These are phyloP conservation scores for Psophocarpus tetragonolobus DNA, from an alignment of 306 rosid genomes.

Conservation along the genomic window DNA sequence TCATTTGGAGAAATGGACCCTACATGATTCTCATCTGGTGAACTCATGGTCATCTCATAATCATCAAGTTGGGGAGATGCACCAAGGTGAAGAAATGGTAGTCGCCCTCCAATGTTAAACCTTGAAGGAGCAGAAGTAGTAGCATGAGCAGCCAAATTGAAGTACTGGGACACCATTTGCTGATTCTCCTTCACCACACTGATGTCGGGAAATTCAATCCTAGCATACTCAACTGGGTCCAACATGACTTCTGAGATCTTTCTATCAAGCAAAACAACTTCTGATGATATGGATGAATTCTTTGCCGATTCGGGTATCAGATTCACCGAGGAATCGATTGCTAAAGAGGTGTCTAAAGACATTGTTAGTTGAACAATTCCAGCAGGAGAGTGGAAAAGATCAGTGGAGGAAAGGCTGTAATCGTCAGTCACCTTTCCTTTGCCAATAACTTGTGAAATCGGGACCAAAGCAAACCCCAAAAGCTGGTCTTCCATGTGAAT, in stretches of 20 bases:
- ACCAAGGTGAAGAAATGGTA: conserved; percentile 82
- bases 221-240: conserved; percentile 70
- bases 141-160: conserved; percentile 42
- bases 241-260: conserved; percentile 56
- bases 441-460: conserved; percentile 57
- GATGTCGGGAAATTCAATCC: conserved; percentile 83
- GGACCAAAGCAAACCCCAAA: conserved; percentile 80
- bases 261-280: conserved; percentile 68
- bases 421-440: conserved; percentile 66
- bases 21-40: conserved; percentile 50
- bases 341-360: conserved; percentile 49
- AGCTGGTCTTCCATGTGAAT: conserved; percentile 82
- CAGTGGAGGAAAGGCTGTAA: conserved; percentile 81
- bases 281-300: conserved; percentile 74
- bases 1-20: conserved; percentile 62
- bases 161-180: conserved; percentile 78
- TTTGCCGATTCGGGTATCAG: conserved; percentile 48
- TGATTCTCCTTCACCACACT: conserved; percentile 70
- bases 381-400: conserved; percentile 89
- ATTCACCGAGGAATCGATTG: conserved; percentile 29
- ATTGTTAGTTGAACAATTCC: conserved; percentile 67
- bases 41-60: conserved; percentile 67
- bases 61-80: conserved; percentile 61
- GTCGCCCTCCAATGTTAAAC: conserved; percentile 42
- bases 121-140: conserved; percentile 31